phyloP scores from a whole-genome alignment of 2,329 filamentous ascomycete species.

The Penicillium digitatum region DNA sequence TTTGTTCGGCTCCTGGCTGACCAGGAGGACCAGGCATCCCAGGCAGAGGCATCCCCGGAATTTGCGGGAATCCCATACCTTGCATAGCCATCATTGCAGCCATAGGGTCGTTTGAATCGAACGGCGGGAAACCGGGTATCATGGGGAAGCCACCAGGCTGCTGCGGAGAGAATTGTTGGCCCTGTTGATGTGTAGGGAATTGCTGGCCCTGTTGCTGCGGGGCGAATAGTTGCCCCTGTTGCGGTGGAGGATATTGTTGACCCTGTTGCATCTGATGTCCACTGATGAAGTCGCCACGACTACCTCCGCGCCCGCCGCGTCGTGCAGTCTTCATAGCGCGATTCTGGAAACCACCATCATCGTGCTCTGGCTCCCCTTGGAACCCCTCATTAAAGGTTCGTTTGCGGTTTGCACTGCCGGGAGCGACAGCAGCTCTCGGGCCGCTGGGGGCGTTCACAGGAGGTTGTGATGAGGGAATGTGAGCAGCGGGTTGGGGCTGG shows the following conservation, averaged over 20 bases:
- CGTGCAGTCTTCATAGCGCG: slow-evolving; percentile 48
- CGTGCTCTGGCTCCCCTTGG: slow-evolving; percentile 43
- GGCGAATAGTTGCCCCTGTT: slow-evolving; percentile 27
- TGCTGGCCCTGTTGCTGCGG: slow-evolving; percentile 23
- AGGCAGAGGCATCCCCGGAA: slow-evolving; percentile 48
- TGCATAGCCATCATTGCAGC: slow-evolving; percentile 52
- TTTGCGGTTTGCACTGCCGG: slow-evolving; percentile 44
- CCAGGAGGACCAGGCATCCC: slow-evolving; percentile 28
- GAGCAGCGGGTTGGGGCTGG: slow-evolving; percentile 16
- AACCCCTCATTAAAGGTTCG: slow-evolving; percentile 52
- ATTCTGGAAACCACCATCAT: slow-evolving; percentile 42
- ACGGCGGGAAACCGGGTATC: slow-evolving; percentile 48
- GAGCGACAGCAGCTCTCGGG: slow-evolving; percentile 24
- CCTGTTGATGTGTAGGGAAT: slow-evolving; percentile 25
- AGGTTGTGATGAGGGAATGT: slow-evolving; percentile 18
- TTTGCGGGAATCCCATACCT: slow-evolving; percentile 50
- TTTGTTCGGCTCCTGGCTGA: slow-evolving; percentile 28
- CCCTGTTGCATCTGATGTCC: slow-evolving; percentile 24
- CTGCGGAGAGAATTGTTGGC: slow-evolving; percentile 28
- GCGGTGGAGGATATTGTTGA: slow-evolving; percentile 29
- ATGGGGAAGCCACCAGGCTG: slow-evolving; percentile 34
- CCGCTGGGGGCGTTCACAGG: slow-evolving; percentile 25
- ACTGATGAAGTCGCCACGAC: slow-evolving; percentile 43
- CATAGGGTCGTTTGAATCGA: slow-evolving; percentile 56
- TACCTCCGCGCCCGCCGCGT: slow-evolving; percentile 37